Base-by-base conservation (phyloP, 2,329 filamentous ascomycete species). In the Fusarium equiseti region DNA sequence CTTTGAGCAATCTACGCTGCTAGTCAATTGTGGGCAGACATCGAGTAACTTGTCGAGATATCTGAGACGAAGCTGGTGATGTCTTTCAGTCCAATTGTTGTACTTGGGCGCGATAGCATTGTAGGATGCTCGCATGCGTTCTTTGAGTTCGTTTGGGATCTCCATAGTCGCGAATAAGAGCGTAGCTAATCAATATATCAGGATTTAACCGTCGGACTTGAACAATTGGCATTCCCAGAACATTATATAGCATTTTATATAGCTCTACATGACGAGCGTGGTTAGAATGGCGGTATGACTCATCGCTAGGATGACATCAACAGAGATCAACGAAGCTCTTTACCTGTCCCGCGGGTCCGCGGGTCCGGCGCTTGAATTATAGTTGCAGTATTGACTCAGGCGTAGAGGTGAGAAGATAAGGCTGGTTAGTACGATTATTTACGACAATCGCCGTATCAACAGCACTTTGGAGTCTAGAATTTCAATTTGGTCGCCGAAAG, bases 81-180 rank as follows among this genome's bases (percentile, higher is more conserved):
- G 63, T 2, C 50, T 55, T 12, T 43, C 46, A 0, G 68, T 72
- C 65, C 68, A 72, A n/a, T 22, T 2, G 12, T 72, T 72, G 42
- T 72, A 72, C 10, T 46, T 57, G 9, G 42, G 35, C 4, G 63
- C 57, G 12, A 68, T 61, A 4, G 27, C 49, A 35, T 66, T 56
- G 6, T 67, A 67, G 8, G 63, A 67, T 12, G 35, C 31, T 4
- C 44, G 44, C 10, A 66, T 31, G 20, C 62, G 63, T 2, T 62
- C 38, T 4, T 67, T 67, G 2, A 66, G 2, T 11, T 51, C 27
- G 4, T 4, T 5, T 10, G 62, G 43, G 10, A 26, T 22, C 15
- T 50, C 38, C 53, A 65, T 35, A 35, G 16, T 35, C 9, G 32
- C 32, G 15, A 35, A 9, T 16, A 16, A 18, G 8, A 18, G 32